Evolutionary conservation across 345 rosid species (phyloP).

Genomic region (Boechera stricta): DNA sequence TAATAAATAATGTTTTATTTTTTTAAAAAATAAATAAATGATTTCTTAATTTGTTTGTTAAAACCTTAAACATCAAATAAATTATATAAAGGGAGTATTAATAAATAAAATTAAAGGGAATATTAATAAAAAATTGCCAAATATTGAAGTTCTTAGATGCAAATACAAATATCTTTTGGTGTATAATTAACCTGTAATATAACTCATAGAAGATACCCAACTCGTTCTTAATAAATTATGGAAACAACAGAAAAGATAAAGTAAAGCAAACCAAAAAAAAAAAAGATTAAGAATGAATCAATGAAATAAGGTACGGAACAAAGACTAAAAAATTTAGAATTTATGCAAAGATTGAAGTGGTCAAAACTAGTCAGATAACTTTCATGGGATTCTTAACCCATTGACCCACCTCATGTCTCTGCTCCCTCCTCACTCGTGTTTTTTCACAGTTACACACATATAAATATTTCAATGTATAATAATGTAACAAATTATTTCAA

Average conservation of each 20-base stretch:
- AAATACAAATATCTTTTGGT: too few species aligned
- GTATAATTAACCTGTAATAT: too few species aligned
- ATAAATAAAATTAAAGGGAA: too few species aligned
- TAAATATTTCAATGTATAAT: slow-evolving; percentile 8
- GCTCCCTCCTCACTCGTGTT: slow-evolving; percentile 5
- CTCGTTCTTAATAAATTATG: neutral
- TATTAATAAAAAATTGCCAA: too few species aligned
- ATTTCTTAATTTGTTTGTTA: too few species aligned
- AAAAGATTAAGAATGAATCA: neutral
- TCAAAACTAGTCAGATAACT: slow-evolving; percentile 39
- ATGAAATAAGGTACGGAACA: slow-evolving; percentile 1
- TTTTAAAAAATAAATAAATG: too few species aligned
- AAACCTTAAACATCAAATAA: too few species aligned
- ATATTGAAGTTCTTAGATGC: too few species aligned
- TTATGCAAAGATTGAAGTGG: slow-evolving; percentile 18
- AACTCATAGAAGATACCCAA: neutral
- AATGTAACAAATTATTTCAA: slow-evolving; percentile 16
- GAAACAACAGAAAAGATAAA: neutral
- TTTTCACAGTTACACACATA: slow-evolving; percentile 19
- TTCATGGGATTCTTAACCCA: slow-evolving; percentile 45
- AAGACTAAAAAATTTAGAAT: neutral
- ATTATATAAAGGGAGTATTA: too few species aligned
- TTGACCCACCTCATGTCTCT: slow-evolving; percentile 36
- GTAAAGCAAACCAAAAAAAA: neutral
- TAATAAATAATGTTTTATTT: too few species aligned